phyloP scores from a whole-genome alignment of 148 eudicot species.

The Vaccinium macrocarpon region DNA sequence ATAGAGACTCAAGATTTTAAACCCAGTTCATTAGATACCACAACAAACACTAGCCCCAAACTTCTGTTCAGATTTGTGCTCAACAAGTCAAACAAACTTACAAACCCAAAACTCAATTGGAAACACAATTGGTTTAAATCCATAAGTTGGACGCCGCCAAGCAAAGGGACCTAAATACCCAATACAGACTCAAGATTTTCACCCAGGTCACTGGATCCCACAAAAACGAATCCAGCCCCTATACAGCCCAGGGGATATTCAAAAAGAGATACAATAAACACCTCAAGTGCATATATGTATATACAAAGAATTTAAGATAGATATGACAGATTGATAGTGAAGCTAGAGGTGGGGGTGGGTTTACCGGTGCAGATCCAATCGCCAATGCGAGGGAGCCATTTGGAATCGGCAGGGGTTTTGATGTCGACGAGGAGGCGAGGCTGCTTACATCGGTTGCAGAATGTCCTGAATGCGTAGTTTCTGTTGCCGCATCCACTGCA shows the following conservation, averaged over 20 bases:
- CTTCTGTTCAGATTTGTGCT: too few species aligned
- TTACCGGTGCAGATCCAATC: conserved; percentile 76
- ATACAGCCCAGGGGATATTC: not conserved
- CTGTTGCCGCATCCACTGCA: conserved; percentile 56
- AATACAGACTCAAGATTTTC: not conserved
- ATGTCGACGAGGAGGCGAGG: conserved; percentile 66
- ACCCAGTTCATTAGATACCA: not conserved
- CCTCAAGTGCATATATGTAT: too few species aligned
- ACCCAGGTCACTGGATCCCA: not conserved
- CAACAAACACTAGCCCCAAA: not conserved
- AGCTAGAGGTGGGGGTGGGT: not conserved
- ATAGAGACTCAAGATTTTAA: not conserved
- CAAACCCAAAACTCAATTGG: not conserved
- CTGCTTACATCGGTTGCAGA: conserved; percentile 68
- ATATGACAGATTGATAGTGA: not conserved
- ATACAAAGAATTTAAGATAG: not conserved
- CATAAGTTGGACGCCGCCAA: not conserved
- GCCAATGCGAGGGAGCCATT: conserved; percentile 75
- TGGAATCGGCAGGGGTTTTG: conserved; percentile 59
- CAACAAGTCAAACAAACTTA: not conserved
- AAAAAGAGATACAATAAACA: not conserved
- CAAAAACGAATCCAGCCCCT: not conserved
- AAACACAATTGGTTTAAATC: not conserved
- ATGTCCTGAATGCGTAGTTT: conserved; percentile 65
- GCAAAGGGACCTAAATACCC: not conserved